A percentile compares a stretch with the other conserved stretches of the same genome.
phyloP scores from a whole-genome alignment of 257 asterid species.

The Solanum stenotomum region DNA sequence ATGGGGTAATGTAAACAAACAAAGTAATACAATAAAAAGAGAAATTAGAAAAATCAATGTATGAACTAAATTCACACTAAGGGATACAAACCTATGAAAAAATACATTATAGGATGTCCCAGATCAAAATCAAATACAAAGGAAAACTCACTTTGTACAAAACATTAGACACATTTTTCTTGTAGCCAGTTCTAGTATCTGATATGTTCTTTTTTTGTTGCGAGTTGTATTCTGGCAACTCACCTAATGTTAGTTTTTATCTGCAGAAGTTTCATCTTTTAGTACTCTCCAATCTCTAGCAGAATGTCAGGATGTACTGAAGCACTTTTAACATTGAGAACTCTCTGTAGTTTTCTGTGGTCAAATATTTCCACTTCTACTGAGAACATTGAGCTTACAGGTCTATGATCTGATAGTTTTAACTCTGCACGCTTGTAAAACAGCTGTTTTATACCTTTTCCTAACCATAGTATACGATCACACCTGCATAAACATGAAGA shows the following conservation, averaged over 20 bases:
- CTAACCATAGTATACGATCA: slow-evolving; percentile 85
- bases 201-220: background rate
- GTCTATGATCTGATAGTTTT: slow-evolving; percentile 77
- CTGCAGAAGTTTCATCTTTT: slow-evolving; percentile 1
- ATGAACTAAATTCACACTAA: background rate
- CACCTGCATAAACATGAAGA: slow-evolving; percentile 45
- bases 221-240: background rate
- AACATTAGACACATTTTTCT: background rate
- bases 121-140: background rate
- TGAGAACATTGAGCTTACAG: slow-evolving; percentile 59
- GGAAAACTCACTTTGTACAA: background rate
- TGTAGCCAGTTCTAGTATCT: background rate
- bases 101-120: background rate
- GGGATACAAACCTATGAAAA: background rate
- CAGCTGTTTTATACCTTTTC: slow-evolving; percentile 78
- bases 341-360: slow-evolving; percentile 73
- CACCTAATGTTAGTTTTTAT: background rate
- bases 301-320: slow-evolving; percentile 55
- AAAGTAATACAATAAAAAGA: background rate
- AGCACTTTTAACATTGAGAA: slow-evolving; percentile 54
- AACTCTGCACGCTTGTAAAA: slow-evolving; percentile 56
- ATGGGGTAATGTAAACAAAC: background rate
- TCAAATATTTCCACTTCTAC: slow-evolving; percentile 78
- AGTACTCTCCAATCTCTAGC: slow-evolving; percentile 17
- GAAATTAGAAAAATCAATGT: background rate